Evolutionary conservation across 2,329 filamentous ascomycete species (phyloP), one percentile per base, ranked within the genome.

Genomic region (Fusarium nelsonii): DNA sequence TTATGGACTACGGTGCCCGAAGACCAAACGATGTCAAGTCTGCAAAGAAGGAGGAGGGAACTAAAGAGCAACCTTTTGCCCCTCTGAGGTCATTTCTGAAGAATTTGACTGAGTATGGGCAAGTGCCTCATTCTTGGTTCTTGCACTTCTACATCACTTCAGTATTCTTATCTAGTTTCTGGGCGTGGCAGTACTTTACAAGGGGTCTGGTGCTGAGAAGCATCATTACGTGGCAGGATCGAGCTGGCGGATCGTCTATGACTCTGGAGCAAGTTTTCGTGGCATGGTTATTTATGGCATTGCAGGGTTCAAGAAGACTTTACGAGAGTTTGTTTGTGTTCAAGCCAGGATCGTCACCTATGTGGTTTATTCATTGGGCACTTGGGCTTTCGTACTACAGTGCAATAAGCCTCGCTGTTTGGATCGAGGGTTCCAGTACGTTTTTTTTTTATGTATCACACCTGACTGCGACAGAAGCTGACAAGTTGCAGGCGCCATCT

Each of bases 111-210:
- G 63, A 74, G 41, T 69, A 69, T 51, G 80, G 81, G 70, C 87
- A 88, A 76, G 91, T 97, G 36, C 94, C 95, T 23, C 96, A 98
- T 80, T 87, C 87, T 65, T 98, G 92, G 90, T 98, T 98, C 79
- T 86, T 85, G 43, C 92, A 96, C 73, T 98, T 97, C 81, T 98
- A 99, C 78, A 76, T 92, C 54, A 78, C 89, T 36, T 95, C 92
- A 5, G 81, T 94, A 6, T 76, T 82, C 3, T 89, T 88, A 62
- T 94, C 92, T 1, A 74, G 88, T 6, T 91, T 94, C 77, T 97
- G 94, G 93, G 87, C 84, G 0, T 78, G 80, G 70, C 90, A 94
- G 78, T 86, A 91, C 55, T 68, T 87, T 26, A 80, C 74, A 28
- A 78, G 82, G 63, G 91, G 92, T 2, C 65, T 75, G 1, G 71